Base-by-base conservation (phyloP, 108 stramenopile genomes). In the Schizochytrium sp. region DNA sequence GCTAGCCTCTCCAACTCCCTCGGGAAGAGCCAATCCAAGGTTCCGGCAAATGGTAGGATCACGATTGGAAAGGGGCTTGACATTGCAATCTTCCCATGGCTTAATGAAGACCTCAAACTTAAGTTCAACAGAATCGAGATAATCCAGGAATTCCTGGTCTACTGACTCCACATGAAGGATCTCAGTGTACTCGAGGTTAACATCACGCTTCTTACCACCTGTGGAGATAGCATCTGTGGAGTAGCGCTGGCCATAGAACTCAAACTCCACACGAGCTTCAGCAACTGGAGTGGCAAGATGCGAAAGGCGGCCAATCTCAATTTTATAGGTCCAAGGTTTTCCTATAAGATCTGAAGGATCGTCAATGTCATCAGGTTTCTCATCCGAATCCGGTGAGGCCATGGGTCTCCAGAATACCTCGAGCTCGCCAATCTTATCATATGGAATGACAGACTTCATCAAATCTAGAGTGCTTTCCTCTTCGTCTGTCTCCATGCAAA, bases 251-350 rank as follows among this genome's bases (percentile, higher is more conserved):
- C 90, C 90, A 69, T 88, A 89, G 58, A 92, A 92, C 50, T 88
- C 57, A 76, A 90, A 92, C 56, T 53, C 61, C 19, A 92, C 87
- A 55, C 90, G 88, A 42, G 87, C 89, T 56, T 61, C 46, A 12
- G 61, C 61, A n/a, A 88, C 88, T 3, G 72, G 88, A 53, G 90
- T 88, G 28, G 90, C 73, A 40, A 92, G 72, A 57, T 90, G 56
- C 46, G 88, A 55, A 56, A 61, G 49, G 1, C 19, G 41, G 72
- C 76, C 76, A 42, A 92, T 92, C 56, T 56, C 49, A 49, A 92
- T 41, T 88, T 69, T 89, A 91, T 94, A 94, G 13, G 93, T 94
- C 94, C 94, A 94, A 3, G 92, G 89, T 87, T 92, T 91, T 38
- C 94, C 94, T 7, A 94, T 12, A 15, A 94, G 89, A 72, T 94